phyloP scores from a whole-genome alignment of 2,329 filamentous ascomycete genomes.

The Colletotrichum kahawae region DNA sequence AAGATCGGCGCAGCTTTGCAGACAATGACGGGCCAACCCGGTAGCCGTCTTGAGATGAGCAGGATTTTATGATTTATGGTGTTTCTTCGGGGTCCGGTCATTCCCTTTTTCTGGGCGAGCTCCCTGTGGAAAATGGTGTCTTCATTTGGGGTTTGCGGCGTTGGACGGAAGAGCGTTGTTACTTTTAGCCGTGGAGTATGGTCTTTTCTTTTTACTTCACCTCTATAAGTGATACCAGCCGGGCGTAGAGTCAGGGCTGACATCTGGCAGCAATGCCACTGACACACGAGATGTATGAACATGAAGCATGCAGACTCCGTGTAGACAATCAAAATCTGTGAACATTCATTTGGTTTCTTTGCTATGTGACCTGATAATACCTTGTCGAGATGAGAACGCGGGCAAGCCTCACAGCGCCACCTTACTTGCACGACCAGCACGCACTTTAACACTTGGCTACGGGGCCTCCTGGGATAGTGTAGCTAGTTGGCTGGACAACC shows the following conservation, averaged over 20 bases:
- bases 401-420: background rate
- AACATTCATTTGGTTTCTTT: background rate
- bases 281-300: background rate
- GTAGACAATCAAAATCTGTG: background rate
- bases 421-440: background rate
- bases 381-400: background rate
- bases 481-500: background rate
- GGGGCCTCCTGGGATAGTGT: conserved; percentile 18
- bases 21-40: background rate
- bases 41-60: background rate
- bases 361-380: background rate
- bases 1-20: background rate
- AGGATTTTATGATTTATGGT: background rate
- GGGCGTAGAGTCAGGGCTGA: background rate
- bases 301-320: background rate
- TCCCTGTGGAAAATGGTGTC: background rate
- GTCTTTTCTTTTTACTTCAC: background rate
- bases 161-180: background rate
- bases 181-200: background rate
- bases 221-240: background rate
- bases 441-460: conserved; percentile 7
- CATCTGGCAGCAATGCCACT: conserved; percentile 1
- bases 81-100: background rate
- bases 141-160: background rate
- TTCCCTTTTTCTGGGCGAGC: background rate